A percentile compares a stretch with the other conserved stretches of the same genome.
These are phyloP conservation scores for Hypoxylon sp. DNA, from an alignment of 2,329 filamentous ascomycete species.

Conservation along the genomic window DNA sequence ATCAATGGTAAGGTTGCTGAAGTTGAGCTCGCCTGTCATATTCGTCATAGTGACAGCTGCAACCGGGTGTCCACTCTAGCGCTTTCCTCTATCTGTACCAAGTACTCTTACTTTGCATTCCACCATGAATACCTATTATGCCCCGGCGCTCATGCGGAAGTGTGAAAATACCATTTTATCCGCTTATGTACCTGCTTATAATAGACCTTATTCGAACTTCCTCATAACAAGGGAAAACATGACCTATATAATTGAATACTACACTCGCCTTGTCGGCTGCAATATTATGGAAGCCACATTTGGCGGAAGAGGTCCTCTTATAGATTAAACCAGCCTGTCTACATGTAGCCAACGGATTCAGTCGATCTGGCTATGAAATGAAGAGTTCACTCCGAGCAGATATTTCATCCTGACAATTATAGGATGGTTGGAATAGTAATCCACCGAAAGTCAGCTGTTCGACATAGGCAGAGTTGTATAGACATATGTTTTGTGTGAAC, in stretches of 20 bases:
- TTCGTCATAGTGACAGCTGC: conserved; percentile 27
- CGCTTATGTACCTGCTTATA: no score
- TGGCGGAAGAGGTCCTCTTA: neutral
- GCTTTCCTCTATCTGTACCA: neutral
- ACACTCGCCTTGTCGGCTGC: neutral
- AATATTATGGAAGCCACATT: neutral
- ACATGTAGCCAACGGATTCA: neutral
- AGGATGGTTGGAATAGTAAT: neutral
- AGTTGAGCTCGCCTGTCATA: neutral
- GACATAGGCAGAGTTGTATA: neutral
- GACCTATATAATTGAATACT: no score
- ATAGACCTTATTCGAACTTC: neutral
- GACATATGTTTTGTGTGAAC: conserved; percentile 14
- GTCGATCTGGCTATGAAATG: neutral
- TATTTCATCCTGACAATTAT: neutral
- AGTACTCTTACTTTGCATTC: no score
- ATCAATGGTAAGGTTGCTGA: conserved; percentile 31
- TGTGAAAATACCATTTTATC: neutral
- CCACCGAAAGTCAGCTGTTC: neutral
- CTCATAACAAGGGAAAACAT: no score
- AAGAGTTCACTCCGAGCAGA: neutral
- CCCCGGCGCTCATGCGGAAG: neutral
- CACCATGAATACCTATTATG: neutral
- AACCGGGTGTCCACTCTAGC: conserved; percentile 12
- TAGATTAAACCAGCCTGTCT: neutral